Evolutionary conservation across 768 basidiomycete species (phyloP), one percentile per base, ranked within the genome.

Genomic region (Clathrus columnatus): DNA sequence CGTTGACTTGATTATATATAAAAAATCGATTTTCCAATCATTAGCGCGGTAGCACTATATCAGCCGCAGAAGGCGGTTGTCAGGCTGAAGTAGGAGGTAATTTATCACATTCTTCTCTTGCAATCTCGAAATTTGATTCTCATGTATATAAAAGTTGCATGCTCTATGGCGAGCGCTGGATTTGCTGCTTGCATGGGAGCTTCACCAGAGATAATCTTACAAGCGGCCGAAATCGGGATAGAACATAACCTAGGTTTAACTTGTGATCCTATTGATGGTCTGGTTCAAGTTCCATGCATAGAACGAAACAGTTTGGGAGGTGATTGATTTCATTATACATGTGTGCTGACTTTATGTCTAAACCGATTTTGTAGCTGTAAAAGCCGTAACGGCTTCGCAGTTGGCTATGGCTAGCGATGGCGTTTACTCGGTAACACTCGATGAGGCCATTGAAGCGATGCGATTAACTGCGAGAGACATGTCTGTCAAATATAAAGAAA

Each of bases 381-480:
- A 95, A 68, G 91, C 91, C 2, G 78, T 94, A 45, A 93, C 91
- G 18, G 93, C 94, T 10, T 93, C 93, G 18, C 95, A 97, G 65
- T 77, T 97, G 4, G 91, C 94, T 7, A 86, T 96, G 80, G 91
- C 93, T 7, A 90, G 89, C 58, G 81, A 90, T 63, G 93, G 90
- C 0, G 77, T 88, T 14, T 91, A 91, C 63, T 81, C 84, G 29
- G 91, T 94, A 30, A 86, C 85, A 0, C 75, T 97, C 18, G 94
- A 97, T 65, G 91, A 96, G 68, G 94, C 93, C 1, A 96, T 97
- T 54, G 90, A 91, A 68, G 92, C 93, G 4, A 95, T 95, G 91
- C 77, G 90, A 21, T 66, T 95, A 48, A 96, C 92, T 5, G 93
- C 94, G 24, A 75, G 80, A n/a, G 90, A 93, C 67, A 95, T 95